Base-by-base conservation (phyloP, 2,329 filamentous ascomycete species). In the Fusarium scirpi region DNA sequence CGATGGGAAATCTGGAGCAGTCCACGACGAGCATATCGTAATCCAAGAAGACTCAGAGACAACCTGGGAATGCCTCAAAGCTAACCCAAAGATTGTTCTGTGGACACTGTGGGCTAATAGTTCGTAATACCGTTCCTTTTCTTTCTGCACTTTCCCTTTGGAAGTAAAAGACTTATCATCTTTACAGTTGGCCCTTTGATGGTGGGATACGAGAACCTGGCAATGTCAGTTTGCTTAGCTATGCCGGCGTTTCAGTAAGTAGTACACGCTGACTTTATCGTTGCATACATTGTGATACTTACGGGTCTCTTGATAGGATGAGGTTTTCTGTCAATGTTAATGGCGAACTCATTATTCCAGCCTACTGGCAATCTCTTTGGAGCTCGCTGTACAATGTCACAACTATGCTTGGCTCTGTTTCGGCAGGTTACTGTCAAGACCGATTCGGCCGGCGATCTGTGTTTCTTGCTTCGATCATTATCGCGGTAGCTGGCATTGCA, bases 321-420 rank as follows among this genome's bases (percentile, higher is more conserved):
- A 29, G 38, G 15, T 61, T 61, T 24, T 25, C 58, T 34, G 30
- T 18, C 44, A 45, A 49, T 20, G 52, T 61, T n/a, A 29, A 57
- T 25, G 51, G 58, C 6, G 32, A 29, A 6, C 58, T 61, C 11
- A 61, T 61, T 45, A 61, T 61, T 27, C 58, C 58, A 8, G 58
- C 58, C 18, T 61, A 61, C 20, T 61, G 58, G 58, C 58, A 61
- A n/a, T 56, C 58, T 27, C 58, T 61, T 27, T 61, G 51, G 58
- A 61, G 45, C 27, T 47, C 58, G 3, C 9, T 49, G 22, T 61
- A 56, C 20, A 61, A 61, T 11, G 24, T 61, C 3, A 61, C 45
- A 9, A 47, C 43, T 12, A 41, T 61, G 43, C 34, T 61, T 49
- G 58, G 58, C 16, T 61, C 58, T 24, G 32, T 61, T 22, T 27